A percentile compares a stretch with the other conserved stretches of the same genome.
phyloP scores from a whole-genome alignment of 257 asterid species.

The Lavandula angustifolia region DNA sequence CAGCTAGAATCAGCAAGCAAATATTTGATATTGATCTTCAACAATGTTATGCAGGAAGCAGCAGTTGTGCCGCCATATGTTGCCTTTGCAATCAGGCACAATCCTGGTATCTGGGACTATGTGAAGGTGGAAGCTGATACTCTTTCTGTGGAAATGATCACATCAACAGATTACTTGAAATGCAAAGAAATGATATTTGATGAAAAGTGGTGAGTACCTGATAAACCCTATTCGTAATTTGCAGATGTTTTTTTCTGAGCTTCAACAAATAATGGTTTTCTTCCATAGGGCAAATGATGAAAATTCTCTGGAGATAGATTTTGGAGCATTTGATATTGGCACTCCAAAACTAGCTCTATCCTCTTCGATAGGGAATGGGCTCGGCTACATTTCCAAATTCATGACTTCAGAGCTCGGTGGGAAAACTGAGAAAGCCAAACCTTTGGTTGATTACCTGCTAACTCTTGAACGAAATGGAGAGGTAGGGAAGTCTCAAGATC shows the following conservation, averaged over 20 bases:
- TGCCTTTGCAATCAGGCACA: conserved; percentile 70
- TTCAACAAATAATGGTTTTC: not conserved
- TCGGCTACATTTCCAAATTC: conserved; percentile 54
- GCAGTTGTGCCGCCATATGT: conserved; percentile 72
- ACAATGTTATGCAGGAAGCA: conserved; percentile 60
- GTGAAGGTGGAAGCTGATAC: conserved; percentile 63
- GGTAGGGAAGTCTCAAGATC: conserved; percentile 40
- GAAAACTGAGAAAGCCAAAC: conserved; percentile 52
- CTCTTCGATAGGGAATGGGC: conserved; percentile 69
- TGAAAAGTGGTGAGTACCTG: conserved; percentile 58
- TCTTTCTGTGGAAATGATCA: conserved; percentile 54
- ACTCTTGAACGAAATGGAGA: conserved; percentile 69
- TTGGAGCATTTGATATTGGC: conserved; percentile 59
- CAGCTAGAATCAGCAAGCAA: not conserved
- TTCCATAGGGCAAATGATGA: conserved; percentile 73
- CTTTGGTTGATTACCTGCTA: conserved; percentile 59
- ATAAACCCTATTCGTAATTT: not conserved
- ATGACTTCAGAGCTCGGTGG: conserved; percentile 60
- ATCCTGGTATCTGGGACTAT: conserved; percentile 72
- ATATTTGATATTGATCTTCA: not conserved
- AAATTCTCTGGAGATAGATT: conserved; percentile 71
- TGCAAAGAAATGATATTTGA: conserved; percentile 64
- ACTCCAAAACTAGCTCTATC: conserved; percentile 51
- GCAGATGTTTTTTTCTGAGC: conserved; percentile 2
- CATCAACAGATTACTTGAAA: conserved; percentile 60